Base-by-base conservation (phyloP, 495 filamentous ascomycete species). In the Annulohypoxylon nitens region DNA sequence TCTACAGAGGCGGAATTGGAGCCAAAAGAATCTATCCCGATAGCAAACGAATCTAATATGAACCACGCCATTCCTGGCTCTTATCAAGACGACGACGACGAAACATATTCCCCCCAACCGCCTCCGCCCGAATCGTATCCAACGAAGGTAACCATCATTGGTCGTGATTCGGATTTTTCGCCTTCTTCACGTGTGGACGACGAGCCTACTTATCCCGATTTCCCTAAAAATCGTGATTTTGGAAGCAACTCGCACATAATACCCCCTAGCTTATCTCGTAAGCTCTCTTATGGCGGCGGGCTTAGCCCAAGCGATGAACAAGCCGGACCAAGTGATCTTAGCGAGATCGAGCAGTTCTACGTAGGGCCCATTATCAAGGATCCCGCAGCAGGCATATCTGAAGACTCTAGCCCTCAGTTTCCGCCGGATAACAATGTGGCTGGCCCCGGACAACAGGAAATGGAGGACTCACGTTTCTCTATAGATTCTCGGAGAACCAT, bases 121-220 rank as follows among this genome's bases (percentile, higher is more conserved):
- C 78, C 75, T 54, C 66, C 77, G 12, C 76, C 82, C 20, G 69
- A 76, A 14, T 69, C 70, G 51, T 80, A 81, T 50, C 74, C 78
- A 68, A 85, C 81, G 16, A 86, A 83, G 55, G 79, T 85, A 55
- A 85, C 83, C 18, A 83, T 83, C 18, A 69, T 85, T 59, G 82
- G 82, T 11, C 81, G 79, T 43, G 83, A 78, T 45, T 70, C 73
- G 66, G 81, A 82, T 74, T 84, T 83, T 64, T 62, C 59, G 54
- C 74, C 81, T 64, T 75, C 78, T 43, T 55, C 75, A 67, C 75
- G 73, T 74, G 80, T 81, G 6, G 16, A 18, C 7, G 47, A 69
- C 4, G 61, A 65, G 18, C 37, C 62, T 7, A 4, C 60, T 14
- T 65, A 50, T 43, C 11, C 59, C 4, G 12, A 54, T 30, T 11